Percentiles rank a stretch among this genome's conserved stretches.
Evolutionary conservation across 345 rosid genomes (phyloP).

Genomic region (Camelina neglecta): DNA sequence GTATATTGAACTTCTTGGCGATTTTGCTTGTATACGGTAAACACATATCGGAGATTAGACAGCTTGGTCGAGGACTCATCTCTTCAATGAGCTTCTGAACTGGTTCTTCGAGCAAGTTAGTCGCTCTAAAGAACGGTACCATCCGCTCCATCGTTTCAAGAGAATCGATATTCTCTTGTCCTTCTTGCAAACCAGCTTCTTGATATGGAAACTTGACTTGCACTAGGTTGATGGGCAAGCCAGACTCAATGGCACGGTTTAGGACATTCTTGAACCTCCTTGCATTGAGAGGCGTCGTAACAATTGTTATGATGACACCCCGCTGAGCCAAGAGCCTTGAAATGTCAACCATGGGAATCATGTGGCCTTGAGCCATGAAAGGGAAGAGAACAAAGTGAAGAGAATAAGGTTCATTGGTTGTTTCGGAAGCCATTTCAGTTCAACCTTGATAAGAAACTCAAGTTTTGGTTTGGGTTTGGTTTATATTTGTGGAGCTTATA

Average conservation of each 20-base stretch:
- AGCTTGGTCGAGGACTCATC: constrained; percentile 50
- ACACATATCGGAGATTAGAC: constrained; percentile 53
- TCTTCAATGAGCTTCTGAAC: constrained; percentile 39
- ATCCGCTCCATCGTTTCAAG: constrained; percentile 30
- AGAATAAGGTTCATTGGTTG: background rate
- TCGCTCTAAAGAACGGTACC: constrained; percentile 31
- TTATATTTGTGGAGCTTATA: constrained; percentile 26
- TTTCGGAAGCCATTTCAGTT: constrained; percentile 1
- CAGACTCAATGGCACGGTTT: constrained; percentile 29
- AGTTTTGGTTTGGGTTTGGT: constrained; percentile 25
- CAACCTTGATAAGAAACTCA: background rate
- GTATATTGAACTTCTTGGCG: constrained; percentile 51
- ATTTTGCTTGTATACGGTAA: constrained; percentile 37
- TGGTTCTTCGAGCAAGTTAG: constrained; percentile 40
- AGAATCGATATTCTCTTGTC: constrained; percentile 45
- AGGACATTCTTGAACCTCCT: constrained; percentile 31
- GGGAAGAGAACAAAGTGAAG: constrained; percentile 59
- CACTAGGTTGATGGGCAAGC: constrained; percentile 40
- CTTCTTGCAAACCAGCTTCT: constrained; percentile 47
- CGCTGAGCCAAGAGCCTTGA: constrained; percentile 55
- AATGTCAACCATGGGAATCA: constrained; percentile 59
- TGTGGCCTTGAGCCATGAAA: constrained; percentile 67
- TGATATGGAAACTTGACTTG: constrained; percentile 38
- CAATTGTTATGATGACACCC: constrained; percentile 49
- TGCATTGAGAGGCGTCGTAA: constrained; percentile 53